Conservation (phyloP, 2,329 filamentous ascomycete species). For the Purpureocillium takamizusanense region DNA sequence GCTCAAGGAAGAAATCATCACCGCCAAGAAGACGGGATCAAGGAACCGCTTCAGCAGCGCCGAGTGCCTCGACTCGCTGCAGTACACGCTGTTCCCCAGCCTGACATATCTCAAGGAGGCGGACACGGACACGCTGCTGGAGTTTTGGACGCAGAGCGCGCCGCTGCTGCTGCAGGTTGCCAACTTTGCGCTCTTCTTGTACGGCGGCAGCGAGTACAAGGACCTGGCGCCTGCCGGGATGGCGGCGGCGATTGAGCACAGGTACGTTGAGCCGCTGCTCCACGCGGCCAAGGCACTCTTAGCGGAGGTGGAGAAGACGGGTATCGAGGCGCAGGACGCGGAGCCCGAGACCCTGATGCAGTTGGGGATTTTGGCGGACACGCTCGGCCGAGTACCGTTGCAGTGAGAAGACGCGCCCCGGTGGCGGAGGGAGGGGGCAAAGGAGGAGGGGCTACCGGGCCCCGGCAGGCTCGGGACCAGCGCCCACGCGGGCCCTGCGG, state of each 20-base stretch:
- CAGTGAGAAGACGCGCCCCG: constrained; percentile 16
- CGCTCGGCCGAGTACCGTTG: constrained; percentile 29
- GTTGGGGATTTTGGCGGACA: constrained; percentile 31
- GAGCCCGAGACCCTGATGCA: constrained; percentile 25
- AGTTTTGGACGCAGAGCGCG: constrained; percentile 43
- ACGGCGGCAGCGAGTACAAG: constrained; percentile 32
- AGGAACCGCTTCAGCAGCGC: constrained; percentile 38
- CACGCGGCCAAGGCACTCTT: constrained; percentile 29
- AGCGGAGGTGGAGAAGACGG: constrained; percentile 20
- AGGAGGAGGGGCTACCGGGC: too few relatives aligned
- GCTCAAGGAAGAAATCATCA: constrained; percentile 53
- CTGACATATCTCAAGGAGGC: constrained; percentile 36
- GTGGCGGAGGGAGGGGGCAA: not conserved
- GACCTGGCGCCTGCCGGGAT: constrained; percentile 46
- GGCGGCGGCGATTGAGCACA: constrained; percentile 46
- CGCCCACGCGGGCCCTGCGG: too few relatives aligned
- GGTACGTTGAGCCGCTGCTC: constrained; percentile 47
- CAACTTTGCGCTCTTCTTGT: constrained; percentile 52
- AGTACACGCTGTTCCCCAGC: constrained; percentile 53
- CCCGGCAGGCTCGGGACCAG: too few relatives aligned
- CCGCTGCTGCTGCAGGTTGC: constrained; percentile 50
- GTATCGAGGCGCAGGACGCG: constrained; percentile 18
- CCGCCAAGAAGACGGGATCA: constrained; percentile 24
- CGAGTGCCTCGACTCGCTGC: constrained; percentile 49
- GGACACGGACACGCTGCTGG: constrained; percentile 31